Conservation (phyloP, 495 filamentous ascomycete species). For the Bacidia gigantensis region DNA sequence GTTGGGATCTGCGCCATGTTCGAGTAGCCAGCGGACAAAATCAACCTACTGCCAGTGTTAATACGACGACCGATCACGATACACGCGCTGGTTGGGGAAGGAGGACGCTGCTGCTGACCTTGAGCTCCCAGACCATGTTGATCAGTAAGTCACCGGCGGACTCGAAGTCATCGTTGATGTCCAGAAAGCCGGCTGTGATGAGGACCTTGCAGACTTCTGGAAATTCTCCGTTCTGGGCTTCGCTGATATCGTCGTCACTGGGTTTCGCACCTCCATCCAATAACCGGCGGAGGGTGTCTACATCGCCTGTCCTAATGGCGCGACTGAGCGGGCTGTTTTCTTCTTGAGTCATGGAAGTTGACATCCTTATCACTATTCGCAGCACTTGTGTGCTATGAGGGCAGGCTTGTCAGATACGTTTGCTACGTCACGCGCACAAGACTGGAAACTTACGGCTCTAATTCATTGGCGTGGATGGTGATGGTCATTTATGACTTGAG, state of each 20-base stretch:
- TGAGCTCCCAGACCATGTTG: constrained; percentile 9
- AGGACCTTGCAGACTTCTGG: constrained; percentile 2
- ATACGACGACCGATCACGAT: constrained; percentile 8
- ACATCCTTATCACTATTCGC: background rate
- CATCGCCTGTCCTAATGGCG: constrained; percentile 2
- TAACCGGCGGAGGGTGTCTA: constrained; percentile 1
- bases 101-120: constrained; percentile 1
- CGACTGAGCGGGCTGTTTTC: background rate
- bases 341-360: background rate
- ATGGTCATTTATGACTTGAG: background rate
- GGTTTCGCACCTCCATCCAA: constrained; percentile 1
- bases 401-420: background rate
- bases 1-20: constrained; percentile 10
- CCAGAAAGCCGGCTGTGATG: background rate
- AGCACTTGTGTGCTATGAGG: background rate
- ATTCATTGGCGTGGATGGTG: background rate
- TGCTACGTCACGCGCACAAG: background rate
- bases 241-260: constrained; percentile 1
- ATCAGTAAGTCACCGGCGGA: constrained; percentile 6
- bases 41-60: constrained; percentile 4
- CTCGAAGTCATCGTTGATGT: constrained; percentile 6
- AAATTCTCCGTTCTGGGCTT: constrained; percentile 3
- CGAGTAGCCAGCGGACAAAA: constrained; percentile 2
- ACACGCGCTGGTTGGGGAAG: background rate
- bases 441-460: background rate